Conservation (phyloP, 2,329 filamentous ascomycete genomes). For the Orbilia quercus region DNA sequence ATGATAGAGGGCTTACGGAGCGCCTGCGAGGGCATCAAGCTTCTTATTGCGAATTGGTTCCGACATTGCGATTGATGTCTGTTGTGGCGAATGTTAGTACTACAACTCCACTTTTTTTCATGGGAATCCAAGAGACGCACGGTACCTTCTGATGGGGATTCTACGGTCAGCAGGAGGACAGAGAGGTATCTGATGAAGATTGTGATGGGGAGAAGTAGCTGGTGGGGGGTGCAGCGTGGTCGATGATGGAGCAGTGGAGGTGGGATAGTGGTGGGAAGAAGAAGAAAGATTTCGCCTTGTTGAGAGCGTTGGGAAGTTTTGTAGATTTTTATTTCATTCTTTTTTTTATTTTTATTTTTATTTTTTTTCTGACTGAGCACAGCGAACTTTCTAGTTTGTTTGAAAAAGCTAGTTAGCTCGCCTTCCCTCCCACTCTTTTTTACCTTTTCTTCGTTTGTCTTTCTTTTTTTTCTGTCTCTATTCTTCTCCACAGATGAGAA, state of each 20-base stretch:
- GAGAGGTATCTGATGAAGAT: not conserved
- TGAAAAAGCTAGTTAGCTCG: slow-evolving; percentile 46
- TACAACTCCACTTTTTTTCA: slow-evolving; percentile 43
- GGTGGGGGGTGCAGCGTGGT: not conserved
- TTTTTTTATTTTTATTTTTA: too few relatives aligned
- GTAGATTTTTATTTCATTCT: slow-evolving; percentile 49
- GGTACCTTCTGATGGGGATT: slow-evolving; percentile 2
- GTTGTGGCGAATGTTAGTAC: slow-evolving; percentile 31
- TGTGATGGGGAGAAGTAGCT: not conserved
- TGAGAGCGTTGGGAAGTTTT: slow-evolving; percentile 26
- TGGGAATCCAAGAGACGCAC: slow-evolving; percentile 18
- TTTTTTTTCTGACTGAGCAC: slow-evolving; percentile 18
- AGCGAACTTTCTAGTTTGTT: slow-evolving; percentile 62
- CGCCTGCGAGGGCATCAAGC: slow-evolving; percentile 69
- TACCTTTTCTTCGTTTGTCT: not conserved
- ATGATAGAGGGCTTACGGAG: slow-evolving; percentile 72
- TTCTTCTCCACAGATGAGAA: not conserved
- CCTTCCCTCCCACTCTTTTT: not conserved
- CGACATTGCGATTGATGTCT: slow-evolving; percentile 67
- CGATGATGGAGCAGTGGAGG: not conserved
- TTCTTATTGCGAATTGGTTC: slow-evolving; percentile 77
- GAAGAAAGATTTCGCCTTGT: slow-evolving; percentile 2
- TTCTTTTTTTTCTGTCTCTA: slow-evolving; percentile 11
- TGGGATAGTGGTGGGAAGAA: slow-evolving; percentile 12
- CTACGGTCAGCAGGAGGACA: not conserved